phyloP scores from a whole-genome alignment of 2,329 filamentous ascomycete genomes.

The Ophidiomyces ophidiicola region DNA sequence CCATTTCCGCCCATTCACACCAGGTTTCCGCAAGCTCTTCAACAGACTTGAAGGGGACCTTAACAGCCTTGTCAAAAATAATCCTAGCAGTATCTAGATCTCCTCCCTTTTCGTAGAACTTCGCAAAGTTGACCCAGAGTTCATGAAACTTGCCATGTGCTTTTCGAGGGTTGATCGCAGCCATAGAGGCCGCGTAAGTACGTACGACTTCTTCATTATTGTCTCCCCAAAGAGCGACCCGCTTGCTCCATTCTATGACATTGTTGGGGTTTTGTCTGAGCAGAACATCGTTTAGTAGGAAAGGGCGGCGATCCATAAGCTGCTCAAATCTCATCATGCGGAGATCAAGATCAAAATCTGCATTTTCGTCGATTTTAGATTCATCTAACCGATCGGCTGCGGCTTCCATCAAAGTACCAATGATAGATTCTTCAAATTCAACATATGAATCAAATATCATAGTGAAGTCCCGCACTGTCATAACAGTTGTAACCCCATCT shows the following conservation, averaged over 20 bases:
- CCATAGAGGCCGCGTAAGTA: constrained; percentile 89
- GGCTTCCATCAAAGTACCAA: constrained; percentile 79
- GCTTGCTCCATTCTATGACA: constrained; percentile 92
- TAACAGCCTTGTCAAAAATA: constrained; percentile 96
- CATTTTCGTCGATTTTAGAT: constrained; percentile 62
- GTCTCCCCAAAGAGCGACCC: constrained; percentile 87
- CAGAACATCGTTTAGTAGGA: constrained; percentile 90
- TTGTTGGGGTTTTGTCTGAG: constrained; percentile 93
- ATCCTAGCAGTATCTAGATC: constrained; percentile 75
- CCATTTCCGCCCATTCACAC: constrained; percentile 99
- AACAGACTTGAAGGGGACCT: constrained; percentile 96
- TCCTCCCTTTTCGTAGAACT: constrained; percentile 83
- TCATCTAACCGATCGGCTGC: constrained; percentile 70
- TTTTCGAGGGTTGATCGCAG: constrained; percentile 85
- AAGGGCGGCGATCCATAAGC: constrained; percentile 90
- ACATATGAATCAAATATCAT: constrained; percentile 92
- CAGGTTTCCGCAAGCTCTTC: constrained; percentile 93
- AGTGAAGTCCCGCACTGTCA: constrained; percentile 96
- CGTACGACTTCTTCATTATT: constrained; percentile 85
- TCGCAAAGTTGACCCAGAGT: constrained; percentile 92
- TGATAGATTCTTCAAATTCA: constrained; percentile 94
- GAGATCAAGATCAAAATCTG: constrained; percentile 89
- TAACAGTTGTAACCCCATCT: constrained; percentile 91
- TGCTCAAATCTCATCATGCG: constrained; percentile 97
- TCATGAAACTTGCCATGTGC: constrained; percentile 88